Evolutionary conservation across 345 rosid genomes (phyloP), one percentile per base, ranked within the genome.

Genomic region (Eucalyptus polybractea): DNA sequence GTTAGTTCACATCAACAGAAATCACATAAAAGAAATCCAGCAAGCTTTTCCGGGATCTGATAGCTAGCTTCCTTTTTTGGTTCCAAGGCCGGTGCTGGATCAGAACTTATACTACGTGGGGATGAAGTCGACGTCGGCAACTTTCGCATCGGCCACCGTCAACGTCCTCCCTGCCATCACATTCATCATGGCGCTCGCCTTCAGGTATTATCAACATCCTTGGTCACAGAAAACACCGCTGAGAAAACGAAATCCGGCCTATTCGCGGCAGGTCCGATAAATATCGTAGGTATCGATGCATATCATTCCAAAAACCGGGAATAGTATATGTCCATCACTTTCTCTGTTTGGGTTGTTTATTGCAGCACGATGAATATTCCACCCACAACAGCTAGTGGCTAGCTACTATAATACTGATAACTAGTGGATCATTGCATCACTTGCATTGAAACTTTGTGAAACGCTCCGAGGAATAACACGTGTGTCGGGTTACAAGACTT

Each of bases 141-240:
- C 99, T 50, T 97, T 95, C 89, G 91, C 96, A 87, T 94, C 98
- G 1, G 97, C 98, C 24, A 90, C 92, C 24, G 89, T 92, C 90
- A 98, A 97, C 89, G 89, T 94, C 92, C 98, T 98, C 88, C 99
- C 99, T 2, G 99, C 99, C 53, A 44, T 97, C 65, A 97, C 99
- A 83, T 96, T 98, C 91, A 90, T 96, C 49, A 42, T 98, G 96
- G 99, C 99, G 13, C 89, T 97, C 89, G 93, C 95, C 91, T 97
- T 97, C 98, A 94, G 99, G 98, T 96, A 51, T 76, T 2, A 21
- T 21, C 83, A 24, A 76, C 27, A 76, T 37, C 24, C 83, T 76
- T 13, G 14, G 47, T 11, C 22, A 76, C 11, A 1, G 15, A 76
- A 72, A 76, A 76, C 47, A 11, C 83, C 12, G 45, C 83, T 37